Percentiles rank a stretch among this genome's conserved stretches.
phyloP scores from a whole-genome alignment of 306 rosid species.

The Castanea mollissima region DNA sequence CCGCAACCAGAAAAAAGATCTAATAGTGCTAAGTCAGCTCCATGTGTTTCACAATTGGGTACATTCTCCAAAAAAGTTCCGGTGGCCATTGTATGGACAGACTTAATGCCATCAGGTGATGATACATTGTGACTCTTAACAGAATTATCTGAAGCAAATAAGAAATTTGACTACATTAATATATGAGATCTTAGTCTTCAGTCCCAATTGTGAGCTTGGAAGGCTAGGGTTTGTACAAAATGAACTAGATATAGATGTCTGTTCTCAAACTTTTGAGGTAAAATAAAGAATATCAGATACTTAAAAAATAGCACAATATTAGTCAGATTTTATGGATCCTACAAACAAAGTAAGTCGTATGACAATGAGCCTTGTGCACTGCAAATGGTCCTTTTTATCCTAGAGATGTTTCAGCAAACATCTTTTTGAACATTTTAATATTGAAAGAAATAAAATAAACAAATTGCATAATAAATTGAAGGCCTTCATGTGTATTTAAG shows the following conservation, averaged over 20 bases:
- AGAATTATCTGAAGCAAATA: conserved; percentile 50
- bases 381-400: not conserved
- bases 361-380: not conserved
- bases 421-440: not conserved
- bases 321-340: not conserved
- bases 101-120: conserved; percentile 26
- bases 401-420: not conserved
- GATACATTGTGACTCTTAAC: conserved; percentile 25
- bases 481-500: not conserved
- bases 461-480: not conserved
- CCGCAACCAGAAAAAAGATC: conserved; percentile 96
- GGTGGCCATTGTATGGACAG: conserved; percentile 30
- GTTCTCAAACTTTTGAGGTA: not conserved
- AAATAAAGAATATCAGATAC: not conserved
- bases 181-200: conserved; percentile 15
- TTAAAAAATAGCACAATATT: not conserved
- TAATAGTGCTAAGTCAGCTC: conserved; percentile 50
- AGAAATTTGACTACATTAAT: conserved; percentile 9
- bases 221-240: not conserved
- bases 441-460: not conserved
- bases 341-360: not conserved
- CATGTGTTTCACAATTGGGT: conserved; percentile 26
- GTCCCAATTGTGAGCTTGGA: not conserved
- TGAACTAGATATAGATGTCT: not conserved
- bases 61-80: conserved; percentile 23